Base-by-base conservation (phyloP, 2,329 filamentous ascomycete species). In the Penicillium olsonii region DNA sequence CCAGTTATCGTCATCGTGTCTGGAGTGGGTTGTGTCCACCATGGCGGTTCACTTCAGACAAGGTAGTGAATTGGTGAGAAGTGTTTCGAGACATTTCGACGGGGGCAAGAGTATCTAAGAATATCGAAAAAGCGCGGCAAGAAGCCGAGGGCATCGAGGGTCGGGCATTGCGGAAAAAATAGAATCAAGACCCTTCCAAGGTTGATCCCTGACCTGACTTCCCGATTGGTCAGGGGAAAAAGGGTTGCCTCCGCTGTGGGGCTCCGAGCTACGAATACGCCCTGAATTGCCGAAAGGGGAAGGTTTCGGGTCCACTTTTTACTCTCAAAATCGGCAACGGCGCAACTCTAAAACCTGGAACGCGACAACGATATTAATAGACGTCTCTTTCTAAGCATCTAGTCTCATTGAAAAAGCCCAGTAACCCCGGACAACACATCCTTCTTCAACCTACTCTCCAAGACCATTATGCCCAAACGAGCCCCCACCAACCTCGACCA, bases 401-500 rank as follows among this genome's bases (percentile, higher is more conserved):
- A 24, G 22, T 24, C 8, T 4, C 14, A 12, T 31, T 31, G 12
- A 31, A 31, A n/a, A 31, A 31, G 29, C 12, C 12, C 11, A 31
- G 29, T 31, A 31, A 31, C 29, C 29, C 29, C 14, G 12, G 29
- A 31, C 14, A 31, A 31, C 29, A n/a, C 29, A 4, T 3, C n/a
- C 2, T 14, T 6, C n/a, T 31, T 7, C 29, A 29, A n/a, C 29
- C 6, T n/a, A n/a, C 6, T 15, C n/a, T n/a, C 26, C 5, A n/a
- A 12, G 12, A 31, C 10, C 18, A 38, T 19, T 12, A 38, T 38
- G 37, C 19, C 19, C 19, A 38, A 38, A 24, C 2, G 19, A 6
- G 12, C 18, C 12, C 18, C 35, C 35, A 20, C 19, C 26, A 39
- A 15, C 14, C 27, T 49, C 19, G 45, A 45, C 15, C 52, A 55